These are phyloP conservation scores for Lizanozyma gosingica DNA, from an alignment of 1,139 yeast genomes.

Conservation along the genomic window DNA sequence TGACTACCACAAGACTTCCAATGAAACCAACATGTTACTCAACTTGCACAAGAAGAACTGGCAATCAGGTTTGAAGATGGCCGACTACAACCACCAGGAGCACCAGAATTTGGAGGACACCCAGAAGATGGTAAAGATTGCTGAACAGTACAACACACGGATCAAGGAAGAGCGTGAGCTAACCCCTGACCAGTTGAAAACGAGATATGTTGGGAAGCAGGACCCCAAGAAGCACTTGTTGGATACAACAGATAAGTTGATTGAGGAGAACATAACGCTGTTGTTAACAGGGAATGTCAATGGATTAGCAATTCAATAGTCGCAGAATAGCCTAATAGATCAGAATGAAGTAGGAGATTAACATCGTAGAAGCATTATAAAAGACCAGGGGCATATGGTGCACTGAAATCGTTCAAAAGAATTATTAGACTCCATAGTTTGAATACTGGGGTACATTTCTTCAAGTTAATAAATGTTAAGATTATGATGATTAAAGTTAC, in stretches of 20 bases:
- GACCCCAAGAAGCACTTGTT: slow-evolving; percentile 97
- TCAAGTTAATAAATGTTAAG: too few species aligned
- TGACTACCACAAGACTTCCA: slow-evolving; percentile 85
- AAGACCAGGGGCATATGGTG: too few species aligned
- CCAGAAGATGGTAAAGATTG: slow-evolving; percentile 77
- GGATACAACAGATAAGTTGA: slow-evolving; percentile 75
- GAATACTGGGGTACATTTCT: too few species aligned
- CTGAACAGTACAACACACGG: slow-evolving; percentile 82
- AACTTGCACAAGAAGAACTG: slow-evolving; percentile 93
- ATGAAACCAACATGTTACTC: slow-evolving; percentile 90
- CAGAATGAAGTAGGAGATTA: too few species aligned
- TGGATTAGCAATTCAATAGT: slow-evolving; percentile 67
- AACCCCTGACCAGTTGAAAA: slow-evolving; percentile 80
- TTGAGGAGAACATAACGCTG: slow-evolving; percentile 86
- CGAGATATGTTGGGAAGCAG: slow-evolving; percentile 95
- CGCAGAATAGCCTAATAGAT: too few species aligned
- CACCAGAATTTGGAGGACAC: slow-evolving; percentile 66
- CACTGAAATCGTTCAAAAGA: too few species aligned
- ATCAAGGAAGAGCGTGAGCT: slow-evolving; percentile 90
- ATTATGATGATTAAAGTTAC: too few species aligned
- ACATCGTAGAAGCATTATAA: too few species aligned
- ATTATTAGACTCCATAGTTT: too few species aligned
- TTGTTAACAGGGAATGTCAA: slow-evolving; percentile 84
- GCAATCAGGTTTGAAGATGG: slow-evolving; percentile 84
- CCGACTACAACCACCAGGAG: slow-evolving; percentile 74